Percentiles rank a stretch among this genome's conserved stretches.
phyloP scores from a whole-genome alignment of 495 filamentous ascomycete genomes.

The Opeltia flavorubescens region DNA sequence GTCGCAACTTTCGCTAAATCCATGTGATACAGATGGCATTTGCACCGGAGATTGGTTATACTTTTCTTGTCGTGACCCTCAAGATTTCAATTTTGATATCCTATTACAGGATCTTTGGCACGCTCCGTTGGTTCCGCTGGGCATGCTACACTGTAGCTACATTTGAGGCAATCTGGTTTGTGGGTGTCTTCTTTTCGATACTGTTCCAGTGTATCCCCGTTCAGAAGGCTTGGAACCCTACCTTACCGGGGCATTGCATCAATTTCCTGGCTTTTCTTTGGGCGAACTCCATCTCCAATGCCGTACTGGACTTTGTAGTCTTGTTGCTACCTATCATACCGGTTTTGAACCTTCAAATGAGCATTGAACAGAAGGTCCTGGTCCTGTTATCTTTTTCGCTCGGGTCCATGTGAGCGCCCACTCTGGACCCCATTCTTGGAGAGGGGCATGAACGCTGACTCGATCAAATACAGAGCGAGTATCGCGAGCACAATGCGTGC shows the following conservation, averaged over 20 bases:
- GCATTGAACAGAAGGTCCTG: background rate
- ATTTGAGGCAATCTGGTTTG: slow-evolving; percentile 6
- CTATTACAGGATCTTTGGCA: background rate
- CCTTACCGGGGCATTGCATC: slow-evolving; percentile 10
- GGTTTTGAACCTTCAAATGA: background rate
- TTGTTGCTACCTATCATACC: background rate
- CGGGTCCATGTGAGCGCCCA: background rate
- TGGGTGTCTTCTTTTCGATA: slow-evolving; percentile 5
- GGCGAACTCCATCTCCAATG: background rate
- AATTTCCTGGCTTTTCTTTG: background rate
- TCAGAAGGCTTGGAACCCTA: slow-evolving; percentile 12
- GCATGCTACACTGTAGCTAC: slow-evolving; percentile 7
- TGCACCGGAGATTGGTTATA: too few species aligned
- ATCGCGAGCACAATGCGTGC: too few species aligned
- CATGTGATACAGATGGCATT: too few species aligned
- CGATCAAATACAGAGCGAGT: too few species aligned
- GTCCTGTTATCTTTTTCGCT: background rate
- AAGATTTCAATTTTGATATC: too few species aligned
- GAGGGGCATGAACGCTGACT: too few species aligned
- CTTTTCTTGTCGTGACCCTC: too few species aligned
- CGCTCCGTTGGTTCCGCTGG: slow-evolving; percentile 1
- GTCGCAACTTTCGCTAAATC: too few species aligned
- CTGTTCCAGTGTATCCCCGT: slow-evolving; percentile 13
- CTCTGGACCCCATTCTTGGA: too few species aligned
- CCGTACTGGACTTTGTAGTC: background rate